Conservation (phyloP, 2,329 filamentous ascomycete genomes). For the Venturia carpophila region DNA sequence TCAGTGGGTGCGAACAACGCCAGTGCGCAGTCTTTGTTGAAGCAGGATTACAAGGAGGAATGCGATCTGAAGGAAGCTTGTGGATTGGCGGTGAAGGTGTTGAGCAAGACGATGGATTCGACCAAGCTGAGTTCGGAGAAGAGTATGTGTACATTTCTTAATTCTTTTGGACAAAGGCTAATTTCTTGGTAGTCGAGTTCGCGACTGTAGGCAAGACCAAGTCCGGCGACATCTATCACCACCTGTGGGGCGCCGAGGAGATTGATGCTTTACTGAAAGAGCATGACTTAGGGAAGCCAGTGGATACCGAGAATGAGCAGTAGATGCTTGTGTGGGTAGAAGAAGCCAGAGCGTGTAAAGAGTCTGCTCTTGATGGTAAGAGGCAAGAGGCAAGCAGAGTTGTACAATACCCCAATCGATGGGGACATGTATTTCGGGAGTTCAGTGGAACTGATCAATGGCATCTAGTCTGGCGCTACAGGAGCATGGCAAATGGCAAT, state of each 20-base stretch:
- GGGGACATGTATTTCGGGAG: constrained; percentile 3
- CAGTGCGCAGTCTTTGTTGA: constrained; percentile 89
- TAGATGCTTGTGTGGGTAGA: background rate
- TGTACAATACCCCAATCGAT: constrained; percentile 4
- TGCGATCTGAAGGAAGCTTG: constrained; percentile 94
- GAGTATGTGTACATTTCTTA: constrained; percentile 53
- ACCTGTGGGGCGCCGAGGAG: constrained; percentile 93
- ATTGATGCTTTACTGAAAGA: constrained; percentile 91
- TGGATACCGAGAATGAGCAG: constrained; percentile 50
- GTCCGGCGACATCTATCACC: constrained; percentile 95
- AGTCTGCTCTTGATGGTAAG: background rate
- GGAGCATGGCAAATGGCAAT: constrained; percentile 2
- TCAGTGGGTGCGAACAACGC: constrained; percentile 98
- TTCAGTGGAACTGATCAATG: constrained; percentile 1
- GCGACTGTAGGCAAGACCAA: constrained; percentile 94
- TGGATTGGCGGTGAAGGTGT: constrained; percentile 92
- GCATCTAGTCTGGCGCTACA: constrained; percentile 12
- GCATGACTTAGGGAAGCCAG: constrained; percentile 86
- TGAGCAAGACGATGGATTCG: constrained; percentile 99
- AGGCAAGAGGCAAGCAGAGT: background rate
- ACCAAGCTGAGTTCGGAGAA: constrained; percentile 99
- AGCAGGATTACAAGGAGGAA: constrained; percentile 99
- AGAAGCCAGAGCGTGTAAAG: background rate
- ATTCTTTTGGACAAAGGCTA: constrained; percentile 17
- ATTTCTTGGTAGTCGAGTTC: constrained; percentile 68